Conservation (phyloP, 2,329 filamentous ascomycete species). For the Leptographium radiaticola region DNA sequence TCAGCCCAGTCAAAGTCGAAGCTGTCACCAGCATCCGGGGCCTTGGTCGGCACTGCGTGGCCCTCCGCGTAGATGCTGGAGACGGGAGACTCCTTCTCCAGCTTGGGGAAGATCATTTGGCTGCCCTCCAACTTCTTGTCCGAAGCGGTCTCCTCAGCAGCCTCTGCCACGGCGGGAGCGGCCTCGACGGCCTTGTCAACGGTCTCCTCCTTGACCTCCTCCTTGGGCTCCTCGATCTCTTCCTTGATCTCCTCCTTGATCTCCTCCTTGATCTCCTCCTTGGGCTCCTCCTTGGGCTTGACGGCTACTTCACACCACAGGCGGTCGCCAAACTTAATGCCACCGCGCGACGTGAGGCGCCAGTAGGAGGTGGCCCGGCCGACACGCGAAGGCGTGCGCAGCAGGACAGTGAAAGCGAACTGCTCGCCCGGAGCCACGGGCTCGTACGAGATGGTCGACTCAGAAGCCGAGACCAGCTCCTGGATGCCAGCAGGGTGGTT, state of each 20-base stretch:
- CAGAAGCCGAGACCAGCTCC: constrained; percentile 64
- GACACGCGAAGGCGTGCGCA: constrained; percentile 65
- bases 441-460: constrained; percentile 64
- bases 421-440: constrained; percentile 61
- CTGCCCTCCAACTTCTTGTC: constrained; percentile 29
- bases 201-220: constrained; percentile 23
- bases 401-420: constrained; percentile 67
- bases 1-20: constrained; percentile 46
- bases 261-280: constrained; percentile 11
- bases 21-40: constrained; percentile 23
- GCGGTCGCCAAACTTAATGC: constrained; percentile 77
- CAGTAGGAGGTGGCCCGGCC: constrained; percentile 90
- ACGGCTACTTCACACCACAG: constrained; percentile 91
- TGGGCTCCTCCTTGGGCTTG: constrained; percentile 25
- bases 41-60: constrained; percentile 15
- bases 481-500: constrained; percentile 64
- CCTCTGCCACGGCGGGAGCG: constrained; percentile 49
- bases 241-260: constrained; percentile 17
- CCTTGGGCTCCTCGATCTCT: constrained; percentile 49
- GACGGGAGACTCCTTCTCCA: constrained; percentile 84
- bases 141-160: neutral
- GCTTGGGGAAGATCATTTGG: constrained; percentile 92
- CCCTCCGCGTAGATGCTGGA: constrained; percentile 58
- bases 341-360: constrained; percentile 74
- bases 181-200: constrained; percentile 1